Conservation (phyloP, 345 rosid genomes). For the Tarenaya hassleriana region DNA sequence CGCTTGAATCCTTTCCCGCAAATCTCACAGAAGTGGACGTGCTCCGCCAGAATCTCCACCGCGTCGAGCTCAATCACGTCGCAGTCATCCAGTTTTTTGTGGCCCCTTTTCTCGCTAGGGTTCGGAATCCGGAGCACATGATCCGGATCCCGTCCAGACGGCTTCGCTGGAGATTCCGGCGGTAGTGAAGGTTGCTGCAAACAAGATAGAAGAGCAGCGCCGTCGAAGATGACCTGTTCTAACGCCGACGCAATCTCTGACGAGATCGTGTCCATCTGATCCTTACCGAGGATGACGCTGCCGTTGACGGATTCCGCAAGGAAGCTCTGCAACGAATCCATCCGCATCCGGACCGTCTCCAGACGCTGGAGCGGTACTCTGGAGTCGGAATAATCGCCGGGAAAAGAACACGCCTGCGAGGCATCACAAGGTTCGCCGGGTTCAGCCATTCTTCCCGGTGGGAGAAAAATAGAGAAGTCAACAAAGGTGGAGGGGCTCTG, state of each 20-base stretch:
- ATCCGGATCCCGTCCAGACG: not conserved
- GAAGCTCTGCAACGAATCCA: conserved; percentile 43
- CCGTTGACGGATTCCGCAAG: not conserved
- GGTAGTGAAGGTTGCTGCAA: conserved; percentile 1
- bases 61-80: conserved; percentile 55
- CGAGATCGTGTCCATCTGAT: conserved; percentile 44
- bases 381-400: conserved; percentile 16
- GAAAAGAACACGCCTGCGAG: conserved; percentile 2
- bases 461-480: too few relatives aligned
- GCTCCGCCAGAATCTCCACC: conserved; percentile 57
- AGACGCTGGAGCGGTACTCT: conserved; percentile 20
- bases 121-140: not conserved
- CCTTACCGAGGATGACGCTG: too few relatives aligned
- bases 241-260: not conserved
- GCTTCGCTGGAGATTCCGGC: not conserved
- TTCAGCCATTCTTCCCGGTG: too few relatives aligned
- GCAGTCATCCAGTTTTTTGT: conserved; percentile 25
- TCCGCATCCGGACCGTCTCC: conserved; percentile 27
- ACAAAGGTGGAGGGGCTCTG: too few relatives aligned
- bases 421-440: too few relatives aligned
- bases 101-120: conserved; percentile 7
- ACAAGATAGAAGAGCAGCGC: not conserved
- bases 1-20: conserved; percentile 78
- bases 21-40: conserved; percentile 59
- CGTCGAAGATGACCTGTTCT: too few relatives aligned